Base-by-base conservation (phyloP, 2,329 filamentous ascomycete species). In the Aschersonia sp. region DNA sequence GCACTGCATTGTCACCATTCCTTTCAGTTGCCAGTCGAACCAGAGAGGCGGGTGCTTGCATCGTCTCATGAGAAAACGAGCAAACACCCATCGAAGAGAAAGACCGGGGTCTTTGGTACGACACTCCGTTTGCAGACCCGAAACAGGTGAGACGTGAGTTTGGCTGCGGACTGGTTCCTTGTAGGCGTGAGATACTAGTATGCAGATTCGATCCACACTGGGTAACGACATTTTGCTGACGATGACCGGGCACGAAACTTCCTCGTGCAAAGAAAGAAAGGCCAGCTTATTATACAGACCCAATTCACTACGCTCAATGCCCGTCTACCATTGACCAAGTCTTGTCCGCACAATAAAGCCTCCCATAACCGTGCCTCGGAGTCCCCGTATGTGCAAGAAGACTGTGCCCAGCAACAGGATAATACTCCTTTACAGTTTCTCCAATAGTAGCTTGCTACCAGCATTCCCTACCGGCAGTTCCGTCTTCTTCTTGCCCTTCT, bases 391-490 rank as follows among this genome's bases (percentile, higher is more conserved):
- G 12, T 39, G 9, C 8, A 2, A 9, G 9, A 2, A 8, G 8
- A 39, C 12, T 12, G 12, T 9, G 40, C 10, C 10, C 10, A 12
- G 10, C 14, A 3, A n/a, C 40, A 7, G 3, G 10, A n/a, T 9
- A n/a, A 12, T 7, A n/a, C 7, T 14, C 42, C 52, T 47, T 59
- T 59, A 67, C 52, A 83, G 58, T 64, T 75, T 79, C 60, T 74
- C 73, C 49, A 84, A 62, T 52, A 84, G 62, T 50, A 84, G 62
- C 60, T 70, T 75, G 48, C 78, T 73, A 4, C 81, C 81, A 55
- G 70, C 72, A 61, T 83, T 84, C 10, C 80, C 80, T 5, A 74
- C 65, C 6, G 68, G 60, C 54, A 68, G 68, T 50, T 65, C 63
- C 11, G 56, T 55, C 56, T 69, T 68, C 59, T 67, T 69, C 53